A percentile compares a stretch with the other conserved stretches of the same genome.
phyloP scores from a whole-genome alignment of 2,329 filamentous ascomycete genomes.

The Penicillium hesseltinei region DNA sequence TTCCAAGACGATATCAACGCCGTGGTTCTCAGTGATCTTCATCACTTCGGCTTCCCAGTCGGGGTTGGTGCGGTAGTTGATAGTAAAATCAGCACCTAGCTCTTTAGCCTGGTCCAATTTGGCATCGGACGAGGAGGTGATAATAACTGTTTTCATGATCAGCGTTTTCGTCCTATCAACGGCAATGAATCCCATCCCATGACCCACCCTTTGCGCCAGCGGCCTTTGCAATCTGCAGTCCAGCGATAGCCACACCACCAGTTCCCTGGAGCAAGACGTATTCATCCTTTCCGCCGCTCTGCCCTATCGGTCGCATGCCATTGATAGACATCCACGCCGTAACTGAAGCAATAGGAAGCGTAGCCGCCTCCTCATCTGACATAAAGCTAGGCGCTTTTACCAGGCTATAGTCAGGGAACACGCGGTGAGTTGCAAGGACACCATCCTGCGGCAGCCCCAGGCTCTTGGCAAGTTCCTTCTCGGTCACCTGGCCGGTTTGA shows the following conservation, averaged over 20 bases:
- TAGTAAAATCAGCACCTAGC: slow-evolving; percentile 49
- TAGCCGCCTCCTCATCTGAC: slow-evolving; percentile 40
- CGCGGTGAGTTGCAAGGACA: slow-evolving; percentile 44
- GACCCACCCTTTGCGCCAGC: slow-evolving; percentile 42
- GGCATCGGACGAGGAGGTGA: slow-evolving; percentile 52
- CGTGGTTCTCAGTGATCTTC: slow-evolving; percentile 44
- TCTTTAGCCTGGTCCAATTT: slow-evolving; percentile 52
- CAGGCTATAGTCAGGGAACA: slow-evolving; percentile 41
- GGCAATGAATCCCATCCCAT: background rate
- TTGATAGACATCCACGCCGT: slow-evolving; percentile 53
- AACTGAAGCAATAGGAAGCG: slow-evolving; percentile 49
- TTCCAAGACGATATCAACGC: slow-evolving; percentile 54
- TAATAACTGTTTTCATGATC: slow-evolving; percentile 42
- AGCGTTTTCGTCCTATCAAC: background rate
- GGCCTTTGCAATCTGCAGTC: slow-evolving; percentile 49
- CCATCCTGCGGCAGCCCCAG: slow-evolving; percentile 60
- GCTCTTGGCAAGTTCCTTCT: slow-evolving; percentile 55
- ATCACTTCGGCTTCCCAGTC: slow-evolving; percentile 49
- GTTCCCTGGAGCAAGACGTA: slow-evolving; percentile 57
- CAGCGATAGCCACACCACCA: slow-evolving; percentile 48
- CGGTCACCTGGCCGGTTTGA: slow-evolving; percentile 59
- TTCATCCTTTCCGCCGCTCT: slow-evolving; percentile 47
- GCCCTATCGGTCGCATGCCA: slow-evolving; percentile 40
- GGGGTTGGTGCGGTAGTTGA: slow-evolving; percentile 51
- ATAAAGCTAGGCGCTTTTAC: slow-evolving; percentile 43